A percentile compares a stretch with the other conserved stretches of the same genome.
Evolutionary conservation across 768 basidiomycete species (phyloP).

Genomic region (Cyathus striatus): DNA sequence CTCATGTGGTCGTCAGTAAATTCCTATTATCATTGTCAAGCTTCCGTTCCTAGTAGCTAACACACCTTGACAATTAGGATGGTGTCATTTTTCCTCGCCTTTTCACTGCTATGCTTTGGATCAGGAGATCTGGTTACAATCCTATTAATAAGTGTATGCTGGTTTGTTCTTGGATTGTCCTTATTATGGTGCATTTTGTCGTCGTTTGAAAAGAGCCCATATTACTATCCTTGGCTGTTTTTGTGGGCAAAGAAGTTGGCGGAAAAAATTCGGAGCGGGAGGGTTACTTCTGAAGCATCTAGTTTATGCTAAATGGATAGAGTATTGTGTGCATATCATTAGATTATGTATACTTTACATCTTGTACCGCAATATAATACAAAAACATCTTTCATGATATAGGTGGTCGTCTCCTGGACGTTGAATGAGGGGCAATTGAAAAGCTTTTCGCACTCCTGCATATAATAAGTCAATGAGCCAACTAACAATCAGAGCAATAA

Average conservation of each 20-base stretch:
- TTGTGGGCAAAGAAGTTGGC: no score
- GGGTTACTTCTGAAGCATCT: no score
- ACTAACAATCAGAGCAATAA: slow-evolving; percentile 1
- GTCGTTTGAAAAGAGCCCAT: neutral
- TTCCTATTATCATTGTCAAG: neutral
- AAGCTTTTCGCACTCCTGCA: slow-evolving; percentile 69
- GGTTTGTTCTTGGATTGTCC: slow-evolving; percentile 20
- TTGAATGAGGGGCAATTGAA: slow-evolving; percentile 89
- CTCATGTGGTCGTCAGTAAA: slow-evolving; percentile 22
- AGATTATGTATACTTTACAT: slow-evolving; percentile 31
- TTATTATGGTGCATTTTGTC: slow-evolving; percentile 37
- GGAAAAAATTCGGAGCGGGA: no score
- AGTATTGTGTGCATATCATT: no score
- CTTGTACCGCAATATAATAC: slow-evolving; percentile 77
- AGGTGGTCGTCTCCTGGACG: slow-evolving; percentile 74
- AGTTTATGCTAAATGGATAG: no score
- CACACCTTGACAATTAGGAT: slow-evolving; percentile 6
- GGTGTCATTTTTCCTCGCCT: slow-evolving; percentile 11
- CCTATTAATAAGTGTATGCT: slow-evolving; percentile 16
- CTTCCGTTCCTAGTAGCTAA: neutral
- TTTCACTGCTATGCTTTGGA: slow-evolving; percentile 12
- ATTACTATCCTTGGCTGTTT: slow-evolving; percentile 1
- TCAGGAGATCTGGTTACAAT: slow-evolving; percentile 8
- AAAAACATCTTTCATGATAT: slow-evolving; percentile 86
- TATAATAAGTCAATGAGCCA: slow-evolving; percentile 3